phyloP scores from a whole-genome alignment of 352 stramenopile species.

The Phytophthora sojae region DNA sequence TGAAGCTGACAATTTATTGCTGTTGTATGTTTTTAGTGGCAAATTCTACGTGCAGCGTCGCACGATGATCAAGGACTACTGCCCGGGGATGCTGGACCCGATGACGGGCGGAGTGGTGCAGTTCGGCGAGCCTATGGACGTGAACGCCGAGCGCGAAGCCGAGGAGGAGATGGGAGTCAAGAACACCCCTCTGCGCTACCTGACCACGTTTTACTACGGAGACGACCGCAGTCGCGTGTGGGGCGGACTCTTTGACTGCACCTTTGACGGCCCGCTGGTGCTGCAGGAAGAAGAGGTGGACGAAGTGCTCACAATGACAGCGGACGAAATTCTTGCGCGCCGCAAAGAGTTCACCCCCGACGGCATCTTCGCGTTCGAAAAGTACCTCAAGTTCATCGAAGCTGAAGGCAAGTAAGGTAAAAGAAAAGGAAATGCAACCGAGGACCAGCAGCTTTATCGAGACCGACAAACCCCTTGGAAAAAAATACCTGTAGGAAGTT shows the following conservation, averaged over 20 bases:
- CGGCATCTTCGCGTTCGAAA: slow-evolving; percentile 80
- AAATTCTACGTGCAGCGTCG: slow-evolving; percentile 87
- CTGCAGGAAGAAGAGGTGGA: slow-evolving; percentile 83
- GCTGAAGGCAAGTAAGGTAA: slow-evolving; percentile 10
- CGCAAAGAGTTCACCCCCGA: slow-evolving; percentile 80
- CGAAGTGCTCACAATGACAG: slow-evolving; percentile 78
- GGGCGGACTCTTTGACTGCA: slow-evolving; percentile 82
- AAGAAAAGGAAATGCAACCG: not conserved
- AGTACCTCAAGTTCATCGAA: slow-evolving; percentile 58
- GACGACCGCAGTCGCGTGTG: slow-evolving; percentile 73
- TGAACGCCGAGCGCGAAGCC: slow-evolving; percentile 75
- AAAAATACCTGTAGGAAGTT: too few species aligned
- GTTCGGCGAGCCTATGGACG: slow-evolving; percentile 72
- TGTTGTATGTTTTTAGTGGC: slow-evolving; percentile 48
- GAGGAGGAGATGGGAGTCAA: slow-evolving; percentile 88
- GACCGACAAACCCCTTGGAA: too few species aligned
- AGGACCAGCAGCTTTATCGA: not conserved
- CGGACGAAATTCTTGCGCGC: slow-evolving; percentile 71
- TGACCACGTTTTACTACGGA: slow-evolving; percentile 77
- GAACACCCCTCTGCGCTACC: slow-evolving; percentile 55
- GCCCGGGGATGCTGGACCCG: slow-evolving; percentile 82
- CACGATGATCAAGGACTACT: slow-evolving; percentile 92
- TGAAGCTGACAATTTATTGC: not conserved
- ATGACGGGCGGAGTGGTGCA: slow-evolving; percentile 87
- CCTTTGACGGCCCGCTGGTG: slow-evolving; percentile 67